Percentiles rank a stretch among this genome's conserved stretches.
Evolutionary conservation across 257 asterid genomes (phyloP).

Genomic region (Solanum clarkiae): DNA sequence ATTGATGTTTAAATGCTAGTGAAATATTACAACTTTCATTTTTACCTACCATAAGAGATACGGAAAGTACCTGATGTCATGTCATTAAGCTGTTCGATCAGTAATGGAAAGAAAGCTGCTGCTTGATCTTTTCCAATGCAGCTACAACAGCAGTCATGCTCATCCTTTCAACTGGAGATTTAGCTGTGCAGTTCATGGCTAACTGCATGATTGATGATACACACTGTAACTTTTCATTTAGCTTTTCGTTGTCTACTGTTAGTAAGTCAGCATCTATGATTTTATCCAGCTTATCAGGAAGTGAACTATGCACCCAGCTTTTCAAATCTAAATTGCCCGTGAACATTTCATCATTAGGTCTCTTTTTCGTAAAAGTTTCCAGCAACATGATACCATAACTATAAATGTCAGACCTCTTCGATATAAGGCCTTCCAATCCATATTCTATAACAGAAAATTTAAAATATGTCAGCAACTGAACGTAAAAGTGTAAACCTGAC

Average conservation of each 20-base stretch:
- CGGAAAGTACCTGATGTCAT: not conserved
- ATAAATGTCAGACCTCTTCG: not conserved
- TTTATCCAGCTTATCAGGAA: not conserved
- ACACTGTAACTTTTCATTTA: not conserved
- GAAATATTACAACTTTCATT: not conserved
- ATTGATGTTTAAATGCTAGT: not conserved
- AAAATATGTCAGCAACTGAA: not conserved
- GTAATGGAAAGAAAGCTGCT: not conserved
- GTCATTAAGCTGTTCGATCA: not conserved
- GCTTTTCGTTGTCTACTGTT: not conserved
- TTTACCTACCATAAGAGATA: not conserved
- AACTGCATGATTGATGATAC: not conserved
- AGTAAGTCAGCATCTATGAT: not conserved
- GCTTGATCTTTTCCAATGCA: slow-evolving; percentile 1
- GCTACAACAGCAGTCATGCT: slow-evolving; percentile 2
- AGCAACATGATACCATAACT: slow-evolving; percentile 4
- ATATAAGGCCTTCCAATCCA: not conserved
- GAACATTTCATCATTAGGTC: slow-evolving; percentile 2
- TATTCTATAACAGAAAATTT: not conserved
- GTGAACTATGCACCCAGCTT: not conserved
- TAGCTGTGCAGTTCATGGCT: not conserved
- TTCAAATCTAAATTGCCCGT: not conserved
- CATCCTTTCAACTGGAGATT: not conserved
- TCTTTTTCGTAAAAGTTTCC: not conserved
- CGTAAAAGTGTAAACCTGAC: not conserved